These are phyloP conservation scores for Barbarea vulgaris DNA, from an alignment of 345 rosid species.

Conservation along the genomic window DNA sequence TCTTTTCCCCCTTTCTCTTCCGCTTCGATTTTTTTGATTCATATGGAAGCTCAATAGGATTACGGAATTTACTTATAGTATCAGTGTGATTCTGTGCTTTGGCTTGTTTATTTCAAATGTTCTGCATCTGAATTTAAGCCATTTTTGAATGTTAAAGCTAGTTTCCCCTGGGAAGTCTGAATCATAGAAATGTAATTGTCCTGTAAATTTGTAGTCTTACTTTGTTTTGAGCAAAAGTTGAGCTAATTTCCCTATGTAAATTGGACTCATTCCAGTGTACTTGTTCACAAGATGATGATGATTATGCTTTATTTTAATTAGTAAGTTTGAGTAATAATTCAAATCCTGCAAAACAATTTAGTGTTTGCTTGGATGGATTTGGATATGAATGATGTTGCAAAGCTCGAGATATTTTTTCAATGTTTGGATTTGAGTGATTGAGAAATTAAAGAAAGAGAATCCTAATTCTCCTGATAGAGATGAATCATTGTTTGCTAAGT, in stretches of 20 bases:
- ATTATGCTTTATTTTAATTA: not conserved
- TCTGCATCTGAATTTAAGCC: slow-evolving; percentile 3
- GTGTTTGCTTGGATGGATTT: not conserved
- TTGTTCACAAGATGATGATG: slow-evolving; percentile 1
- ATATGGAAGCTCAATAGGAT: not conserved
- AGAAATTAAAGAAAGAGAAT: not conserved
- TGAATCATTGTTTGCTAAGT: slow-evolving; percentile 9
- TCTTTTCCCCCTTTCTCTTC: not conserved
- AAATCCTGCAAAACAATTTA: not conserved
- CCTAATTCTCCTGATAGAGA: not conserved
- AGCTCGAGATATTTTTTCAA: not conserved
- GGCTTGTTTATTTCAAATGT: not conserved
- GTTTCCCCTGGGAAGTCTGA: not conserved
- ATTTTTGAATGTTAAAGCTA: not conserved
- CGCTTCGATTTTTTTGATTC: not conserved
- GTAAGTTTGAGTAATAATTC: not conserved
- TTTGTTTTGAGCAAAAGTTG: not conserved
- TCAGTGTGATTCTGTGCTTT: not conserved
- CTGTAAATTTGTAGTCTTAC: not conserved
- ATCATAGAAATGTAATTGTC: not conserved
- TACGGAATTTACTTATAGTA: not conserved
- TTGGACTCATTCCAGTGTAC: not conserved
- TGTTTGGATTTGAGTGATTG: not conserved
- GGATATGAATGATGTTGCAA: not conserved
- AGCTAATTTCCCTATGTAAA: too few species aligned